These are phyloP conservation scores for Pelargonium fulgidum DNA, from an alignment of 441 rosid genomes.

Conservation along the genomic window DNA sequence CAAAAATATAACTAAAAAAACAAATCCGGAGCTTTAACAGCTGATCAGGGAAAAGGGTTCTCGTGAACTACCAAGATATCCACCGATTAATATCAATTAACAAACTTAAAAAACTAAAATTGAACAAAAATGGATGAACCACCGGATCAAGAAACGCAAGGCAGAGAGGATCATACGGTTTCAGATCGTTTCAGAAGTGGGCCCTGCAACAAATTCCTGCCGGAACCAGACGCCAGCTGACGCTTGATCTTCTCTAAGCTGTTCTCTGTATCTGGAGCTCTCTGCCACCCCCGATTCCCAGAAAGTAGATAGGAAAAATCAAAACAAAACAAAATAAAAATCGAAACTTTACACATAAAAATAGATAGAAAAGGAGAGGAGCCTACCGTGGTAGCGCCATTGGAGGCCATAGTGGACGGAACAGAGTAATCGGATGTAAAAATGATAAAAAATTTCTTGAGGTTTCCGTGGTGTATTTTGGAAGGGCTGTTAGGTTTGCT, in stretches of 20 bases:
- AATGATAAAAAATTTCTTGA: neutral
- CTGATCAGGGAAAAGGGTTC: neutral
- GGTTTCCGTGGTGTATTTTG: neutral
- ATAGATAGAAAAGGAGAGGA: slow-evolving; percentile 6
- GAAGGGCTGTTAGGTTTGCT: slow-evolving; percentile 48
- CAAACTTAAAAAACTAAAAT: neutral
- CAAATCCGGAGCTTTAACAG: neutral
- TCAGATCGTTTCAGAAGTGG: slow-evolving; percentile 97
- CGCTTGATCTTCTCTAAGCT: slow-evolving; percentile 95
- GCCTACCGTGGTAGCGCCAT: slow-evolving; percentile 74
- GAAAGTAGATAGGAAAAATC: neutral
- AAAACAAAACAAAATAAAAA: neutral
- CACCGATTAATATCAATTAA: neutral
- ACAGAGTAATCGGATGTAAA: slow-evolving; percentile 16
- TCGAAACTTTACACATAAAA: neutral
- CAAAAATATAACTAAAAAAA: neutral
- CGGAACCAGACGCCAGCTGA: slow-evolving; percentile 88
- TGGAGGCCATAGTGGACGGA: slow-evolving; percentile 52
- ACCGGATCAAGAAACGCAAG: slow-evolving; percentile 9
- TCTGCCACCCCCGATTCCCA: slow-evolving; percentile 32
- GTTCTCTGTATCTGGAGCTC: slow-evolving; percentile 48
- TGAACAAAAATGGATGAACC: neutral
- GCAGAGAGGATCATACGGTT: slow-evolving; percentile 43
- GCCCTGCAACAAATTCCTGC: slow-evolving; percentile 77
- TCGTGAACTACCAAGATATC: neutral